Conservation (phyloP, 192 early-diverging fungal species). For the Lunasporangiospora selenospora region DNA sequence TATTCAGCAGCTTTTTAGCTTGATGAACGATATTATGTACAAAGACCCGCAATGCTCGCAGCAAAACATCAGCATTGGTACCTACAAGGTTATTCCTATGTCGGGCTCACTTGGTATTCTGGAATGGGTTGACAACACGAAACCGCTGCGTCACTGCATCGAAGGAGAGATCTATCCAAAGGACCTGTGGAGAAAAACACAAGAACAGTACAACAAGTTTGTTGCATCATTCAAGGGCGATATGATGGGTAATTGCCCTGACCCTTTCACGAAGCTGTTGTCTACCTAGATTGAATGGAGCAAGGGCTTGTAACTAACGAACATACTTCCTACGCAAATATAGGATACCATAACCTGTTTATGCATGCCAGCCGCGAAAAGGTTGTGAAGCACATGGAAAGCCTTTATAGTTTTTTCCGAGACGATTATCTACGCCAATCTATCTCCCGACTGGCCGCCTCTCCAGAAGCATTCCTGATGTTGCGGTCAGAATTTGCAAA, state of each 20-base stretch:
- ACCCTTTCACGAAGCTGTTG: too few species aligned
- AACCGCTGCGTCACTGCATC: constrained; percentile 68
- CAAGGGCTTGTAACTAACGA: too few species aligned
- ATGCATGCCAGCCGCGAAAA: constrained; percentile 53
- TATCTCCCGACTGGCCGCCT: constrained; percentile 64
- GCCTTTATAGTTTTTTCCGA: constrained; percentile 45
- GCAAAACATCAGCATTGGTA: constrained; percentile 63
- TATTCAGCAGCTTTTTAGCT: constrained; percentile 75
- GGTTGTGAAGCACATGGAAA: constrained; percentile 58
- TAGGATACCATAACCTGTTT: constrained; percentile 66
- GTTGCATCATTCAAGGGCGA: constrained; percentile 54
- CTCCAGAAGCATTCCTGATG: constrained; percentile 76
- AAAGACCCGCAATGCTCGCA: constrained; percentile 60
- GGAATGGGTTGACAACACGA: constrained; percentile 81
- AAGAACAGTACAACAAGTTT: constrained; percentile 56
- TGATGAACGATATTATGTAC: constrained; percentile 78
- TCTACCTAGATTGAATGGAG: too few species aligned
- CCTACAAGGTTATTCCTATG: constrained; percentile 78
- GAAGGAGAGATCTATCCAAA: constrained; percentile 54
- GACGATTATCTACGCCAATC: constrained; percentile 59
- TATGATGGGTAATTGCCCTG: constrained; percentile 55
- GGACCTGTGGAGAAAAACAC: constrained; percentile 46
- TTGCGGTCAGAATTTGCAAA: constrained; percentile 73
- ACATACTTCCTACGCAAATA: too few species aligned
- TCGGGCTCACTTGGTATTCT: constrained; percentile 69